These are phyloP conservation scores for Paramyrothecium roridum DNA, from an alignment of 2,329 filamentous ascomycete species.

Conservation along the genomic window DNA sequence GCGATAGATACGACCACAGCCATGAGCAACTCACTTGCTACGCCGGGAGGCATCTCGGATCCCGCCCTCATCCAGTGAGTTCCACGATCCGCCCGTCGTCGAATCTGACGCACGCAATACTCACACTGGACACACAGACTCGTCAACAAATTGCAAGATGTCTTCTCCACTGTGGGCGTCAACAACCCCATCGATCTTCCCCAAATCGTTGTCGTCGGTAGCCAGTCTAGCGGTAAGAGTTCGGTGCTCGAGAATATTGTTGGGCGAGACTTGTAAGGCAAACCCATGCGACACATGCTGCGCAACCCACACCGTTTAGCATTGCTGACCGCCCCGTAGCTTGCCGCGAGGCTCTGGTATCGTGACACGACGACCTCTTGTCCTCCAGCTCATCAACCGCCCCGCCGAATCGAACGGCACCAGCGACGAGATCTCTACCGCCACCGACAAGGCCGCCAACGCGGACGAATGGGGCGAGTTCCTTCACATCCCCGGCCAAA, in stretches of 20 bases:
- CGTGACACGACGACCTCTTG: conserved; percentile 90
- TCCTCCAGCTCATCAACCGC: conserved; percentile 97
- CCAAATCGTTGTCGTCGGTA: conserved; percentile 96
- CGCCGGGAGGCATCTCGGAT: conserved; percentile 61
- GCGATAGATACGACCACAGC: conserved; percentile 7
- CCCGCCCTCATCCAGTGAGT: conserved; percentile 62
- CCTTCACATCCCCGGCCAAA: conserved; percentile 93
- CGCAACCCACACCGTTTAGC: too few relatives aligned
- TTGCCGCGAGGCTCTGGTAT: conserved; percentile 96
- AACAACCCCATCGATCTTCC: conserved; percentile 99
- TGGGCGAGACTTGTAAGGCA: conserved; percentile 90
- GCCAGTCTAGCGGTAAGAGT: conserved; percentile 98
- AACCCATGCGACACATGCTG: not conserved
- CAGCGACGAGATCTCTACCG: conserved; percentile 60
- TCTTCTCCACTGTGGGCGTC: conserved; percentile 96
- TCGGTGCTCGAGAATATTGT: conserved; percentile 99
- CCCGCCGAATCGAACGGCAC: conserved; percentile 72
- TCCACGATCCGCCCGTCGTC: conserved; percentile 10
- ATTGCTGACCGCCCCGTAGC: conserved; percentile 42
- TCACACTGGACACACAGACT: conserved; percentile 47
- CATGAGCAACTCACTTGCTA: conserved; percentile 35
- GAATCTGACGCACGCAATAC: conserved; percentile 14
- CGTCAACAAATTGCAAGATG: conserved; percentile 99
- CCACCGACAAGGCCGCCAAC: conserved; percentile 84
- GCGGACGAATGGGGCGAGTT: conserved; percentile 98